Evolutionary conservation across 1,284 basidiomycete species (phyloP), one percentile per base, ranked within the genome.

Genomic region (Malassezia globosa): DNA sequence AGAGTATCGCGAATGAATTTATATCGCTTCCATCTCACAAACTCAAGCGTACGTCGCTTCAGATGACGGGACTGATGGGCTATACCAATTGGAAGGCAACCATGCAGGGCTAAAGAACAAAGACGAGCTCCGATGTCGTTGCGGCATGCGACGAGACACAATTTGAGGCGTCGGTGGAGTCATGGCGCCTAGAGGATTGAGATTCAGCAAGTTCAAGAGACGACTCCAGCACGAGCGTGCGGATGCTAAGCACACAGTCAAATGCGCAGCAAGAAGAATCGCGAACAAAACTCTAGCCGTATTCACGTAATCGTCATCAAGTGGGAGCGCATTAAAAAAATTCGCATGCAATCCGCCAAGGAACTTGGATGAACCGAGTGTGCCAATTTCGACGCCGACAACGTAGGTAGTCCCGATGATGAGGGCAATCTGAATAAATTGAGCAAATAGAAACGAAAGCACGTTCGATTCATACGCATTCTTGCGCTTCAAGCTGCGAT

Each of bases 211-310:
- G 3, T 59, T 55, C 21, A 66, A 45, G 23, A 68, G 22, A 7
- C 66, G 55, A 10, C 60, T 61, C 65, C 66, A 69, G 11, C 58
- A 61, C 0, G 65, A 64, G 19, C 66, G 60, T 4, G 63, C 64
- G 2, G 65, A 62, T 7, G 58, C 62, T 16, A 69, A 38, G 33
- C 65, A 68, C 6, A 69, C 60, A 24, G 62, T 55, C 7, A 66
- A 35, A 38, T 69, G 66, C 1, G 66, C 56, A 0, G 56, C 59
- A 2, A 69, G 58, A 29, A 68, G 58, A 1, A 62, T 39, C 0
- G 58, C 54, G 16, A 66, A 66, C 24, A 66, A 48, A 8, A 60
- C 37, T 4, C 66, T 49, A 2, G 62, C 60, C 7, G 46, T 41
- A 37, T 68, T 69, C 40, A 63, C 49, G 35, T 52, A 49, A 34